A percentile compares a stretch with the other conserved stretches of the same genome.
Evolutionary conservation across 805 yeast genomes (phyloP).

Genomic region (Suhomyces kilbournensis): DNA sequence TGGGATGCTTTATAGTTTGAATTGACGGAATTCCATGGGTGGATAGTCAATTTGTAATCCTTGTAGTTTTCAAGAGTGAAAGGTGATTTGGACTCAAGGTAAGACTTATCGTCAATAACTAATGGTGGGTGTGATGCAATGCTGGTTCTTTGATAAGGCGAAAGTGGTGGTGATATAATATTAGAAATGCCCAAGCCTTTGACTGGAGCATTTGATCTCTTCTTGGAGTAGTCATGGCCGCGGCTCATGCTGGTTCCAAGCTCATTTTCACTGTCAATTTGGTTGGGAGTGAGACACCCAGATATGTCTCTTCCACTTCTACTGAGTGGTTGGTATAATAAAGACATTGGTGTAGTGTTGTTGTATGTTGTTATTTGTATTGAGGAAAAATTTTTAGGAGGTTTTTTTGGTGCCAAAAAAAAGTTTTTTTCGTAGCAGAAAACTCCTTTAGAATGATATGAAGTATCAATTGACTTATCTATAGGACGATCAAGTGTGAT

Average conservation of each 20-base stretch:
- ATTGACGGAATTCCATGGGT: conserved; percentile 48
- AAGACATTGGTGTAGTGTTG: conserved; percentile 2
- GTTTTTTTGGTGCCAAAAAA: background rate
- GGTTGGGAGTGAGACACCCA: conserved; percentile 33
- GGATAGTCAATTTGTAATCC: conserved; percentile 46
- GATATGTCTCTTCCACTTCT: conserved; percentile 4
- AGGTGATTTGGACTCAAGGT: conserved; percentile 6
- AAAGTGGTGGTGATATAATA: conserved; percentile 27
- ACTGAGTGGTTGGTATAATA: conserved; percentile 3
- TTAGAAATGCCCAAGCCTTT: conserved; percentile 10
- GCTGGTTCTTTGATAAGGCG: conserved; percentile 15
- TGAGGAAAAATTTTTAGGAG: background rate
- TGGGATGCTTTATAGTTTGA: conserved; percentile 49
- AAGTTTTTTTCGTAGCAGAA: background rate
- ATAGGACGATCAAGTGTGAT: background rate
- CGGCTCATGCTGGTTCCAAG: conserved; percentile 7
- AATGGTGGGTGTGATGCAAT: conserved; percentile 6
- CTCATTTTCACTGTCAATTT: conserved; percentile 4
- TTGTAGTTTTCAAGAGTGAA: conserved; percentile 50
- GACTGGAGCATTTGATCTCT: background rate
- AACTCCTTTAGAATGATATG: background rate
- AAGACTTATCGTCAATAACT: conserved; percentile 7
- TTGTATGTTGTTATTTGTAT: background rate
- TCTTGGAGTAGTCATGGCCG: conserved; percentile 1
- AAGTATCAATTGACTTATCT: background rate